Evolutionary conservation across 345 rosid genomes (phyloP), one percentile per base, ranked within the genome.

Genomic region (Syzygium oleosum): DNA sequence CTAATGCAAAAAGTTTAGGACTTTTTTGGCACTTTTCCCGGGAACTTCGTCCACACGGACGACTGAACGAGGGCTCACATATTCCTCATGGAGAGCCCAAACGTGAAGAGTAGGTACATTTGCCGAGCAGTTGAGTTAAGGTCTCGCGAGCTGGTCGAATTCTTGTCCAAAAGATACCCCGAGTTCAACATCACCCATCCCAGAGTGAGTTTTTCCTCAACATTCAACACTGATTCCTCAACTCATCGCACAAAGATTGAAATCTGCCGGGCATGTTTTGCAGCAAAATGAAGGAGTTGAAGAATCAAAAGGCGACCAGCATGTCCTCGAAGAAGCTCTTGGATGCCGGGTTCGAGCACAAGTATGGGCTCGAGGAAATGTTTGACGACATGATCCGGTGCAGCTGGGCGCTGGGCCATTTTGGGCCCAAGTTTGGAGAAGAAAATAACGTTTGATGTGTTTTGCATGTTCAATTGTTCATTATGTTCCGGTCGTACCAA

Each of bases 321-420:
- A 49, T 91, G 22, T 94, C 93, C 9, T 88, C 95, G 23, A 91
- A 89, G 92, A 94, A 93, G 89, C 88, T 94, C 85, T 51, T 88
- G 87, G 90, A 89, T 86, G 87, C 27, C 51, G 95, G 96, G 7
- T 93, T 94, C 51, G 87, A 91, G 41, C 93, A 88, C 84, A 92
- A 90, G 88, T 88, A 90, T 34, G 93, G 93, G 25, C 8, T 88
- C 41, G 87, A 65, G 59, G 87, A 85, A 5, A 88, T 65, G 86
- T 85, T 59, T 29, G 49, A 49, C 29, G 87, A 83, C n/a, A 15
- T 84, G 85, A 41, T 84, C 31, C 52, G 54, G 21, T 3, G 85
- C 54, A 25, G 55, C 38, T 6, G 2, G 31, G 56, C 68, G 16
- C 1, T 5, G 34, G 68, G 31, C 68, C 34, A 59, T 59, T 59